Evolutionary conservation across 2,329 filamentous ascomycete species (phyloP).

Genomic region (Penicillium thymicola): DNA sequence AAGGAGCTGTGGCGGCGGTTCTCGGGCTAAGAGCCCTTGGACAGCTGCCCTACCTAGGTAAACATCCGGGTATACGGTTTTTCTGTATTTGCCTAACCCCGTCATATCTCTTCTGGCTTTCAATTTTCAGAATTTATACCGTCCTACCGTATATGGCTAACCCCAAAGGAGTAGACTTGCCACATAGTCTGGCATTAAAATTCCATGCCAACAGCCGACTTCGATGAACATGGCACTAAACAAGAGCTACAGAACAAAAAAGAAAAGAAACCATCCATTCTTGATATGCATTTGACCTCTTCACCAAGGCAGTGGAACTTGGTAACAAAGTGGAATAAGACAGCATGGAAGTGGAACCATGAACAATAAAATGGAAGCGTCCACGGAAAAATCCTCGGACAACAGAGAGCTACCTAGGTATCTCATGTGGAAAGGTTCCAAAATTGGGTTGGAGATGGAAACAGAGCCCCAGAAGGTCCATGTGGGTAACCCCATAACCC

Average conservation of each 20-base stretch:
- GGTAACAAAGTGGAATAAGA: no score
- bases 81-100: background rate
- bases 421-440: no score
- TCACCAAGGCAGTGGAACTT: background rate
- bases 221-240: background rate
- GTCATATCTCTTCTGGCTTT: background rate
- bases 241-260: background rate
- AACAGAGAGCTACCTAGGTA: no score
- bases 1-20: background rate
- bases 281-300: background rate
- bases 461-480: background rate
- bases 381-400: no score
- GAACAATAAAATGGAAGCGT: no score
- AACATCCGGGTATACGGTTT: background rate
- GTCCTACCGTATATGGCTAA: background rate
- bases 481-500: background rate
- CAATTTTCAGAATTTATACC: no score
- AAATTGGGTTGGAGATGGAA: background rate
- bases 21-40: background rate
- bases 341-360: no score
- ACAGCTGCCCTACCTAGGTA: background rate
- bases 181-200: background rate
- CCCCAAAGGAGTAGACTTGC: background rate
- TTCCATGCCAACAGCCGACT: background rate
- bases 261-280: background rate